Evolutionary conservation across 2,329 filamentous ascomycete genomes (phyloP), one percentile per base, ranked within the genome.

Genomic region (Blumeriella jaapii): DNA sequence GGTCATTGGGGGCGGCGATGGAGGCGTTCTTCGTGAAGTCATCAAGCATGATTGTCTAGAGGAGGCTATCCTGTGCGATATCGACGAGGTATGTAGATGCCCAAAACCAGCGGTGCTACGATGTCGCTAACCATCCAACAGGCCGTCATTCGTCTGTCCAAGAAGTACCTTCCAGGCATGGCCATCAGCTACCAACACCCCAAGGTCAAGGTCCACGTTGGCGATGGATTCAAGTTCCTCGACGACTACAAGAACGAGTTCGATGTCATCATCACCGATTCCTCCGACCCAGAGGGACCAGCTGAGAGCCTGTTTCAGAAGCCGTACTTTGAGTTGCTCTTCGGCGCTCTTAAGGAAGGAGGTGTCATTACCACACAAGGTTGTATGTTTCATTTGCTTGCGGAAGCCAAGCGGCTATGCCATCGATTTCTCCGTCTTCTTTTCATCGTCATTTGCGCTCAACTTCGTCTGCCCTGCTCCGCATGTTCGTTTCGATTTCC

Each of bases 351-450:
- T 54, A 78, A 83, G 51, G 85, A 94, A 56, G 89, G 87, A 65
- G 91, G 91, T 69, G 86, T 98, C 59, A 96, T 98, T 67, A 89
- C 86, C 65, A 98, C 91, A 60, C 91, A 98, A 95, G 91, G 91
- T 98, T 93, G 85, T 93, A 86, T 74, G 85, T 84, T 71, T 79
- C 78, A 73, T 75, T 69, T 72, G 48, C 53, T 39, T 36, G 44
- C 44, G 44, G 47, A 20, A 26, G 28, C 31, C 31, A 27, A 38
- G 34, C 40, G 39, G 36, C 48, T 31, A 31, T 32, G 19, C 29
- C 41, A 16, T 38, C 31, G 29, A 31, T 24, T 29, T 24, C 31
- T 20, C 29, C 19, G 31, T 20, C 28, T 31, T 38, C 13, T 29
- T 36, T 35, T 30, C 29, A 20, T 18, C 28, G 18, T 28, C 34